These are phyloP conservation scores for Veloboletus limbatus DNA, from an alignment of 1,284 basidiomycete genomes.

Conservation along the genomic window DNA sequence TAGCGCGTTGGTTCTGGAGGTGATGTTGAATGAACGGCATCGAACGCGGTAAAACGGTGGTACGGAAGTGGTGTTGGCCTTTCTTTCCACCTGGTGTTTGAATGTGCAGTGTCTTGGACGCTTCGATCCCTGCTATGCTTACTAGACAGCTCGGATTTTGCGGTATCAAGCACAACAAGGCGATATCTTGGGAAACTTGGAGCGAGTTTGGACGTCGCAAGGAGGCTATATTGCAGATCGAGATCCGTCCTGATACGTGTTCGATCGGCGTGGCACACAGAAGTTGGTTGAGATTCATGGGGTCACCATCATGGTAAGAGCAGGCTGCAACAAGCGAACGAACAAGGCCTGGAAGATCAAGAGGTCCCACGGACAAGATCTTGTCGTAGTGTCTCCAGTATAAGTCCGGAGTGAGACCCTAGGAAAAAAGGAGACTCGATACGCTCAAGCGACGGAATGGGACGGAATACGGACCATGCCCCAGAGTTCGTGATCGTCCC, in stretches of 20 bases:
- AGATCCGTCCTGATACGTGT: constrained; percentile 39
- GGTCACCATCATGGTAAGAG: neutral
- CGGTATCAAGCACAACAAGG: constrained; percentile 21
- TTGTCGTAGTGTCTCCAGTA: constrained; percentile 64
- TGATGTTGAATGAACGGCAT: constrained; percentile 46
- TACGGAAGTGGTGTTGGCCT: constrained; percentile 50
- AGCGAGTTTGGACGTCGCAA: constrained; percentile 17
- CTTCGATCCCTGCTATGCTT: neutral
- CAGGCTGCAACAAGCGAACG: constrained; percentile 38
- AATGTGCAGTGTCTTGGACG: constrained; percentile 29
- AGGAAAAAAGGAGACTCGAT: neutral
- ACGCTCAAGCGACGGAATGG: neutral
- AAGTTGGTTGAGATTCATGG: neutral
- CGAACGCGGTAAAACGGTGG: constrained; percentile 46
- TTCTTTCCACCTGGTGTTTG: constrained; percentile 47
- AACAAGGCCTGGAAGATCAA: constrained; percentile 50
- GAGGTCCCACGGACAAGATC: constrained; percentile 49
- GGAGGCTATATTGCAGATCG: constrained; percentile 36
- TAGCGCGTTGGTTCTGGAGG: constrained; percentile 35
- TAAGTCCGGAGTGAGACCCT: constrained; percentile 70
- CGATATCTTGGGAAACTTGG: constrained; percentile 2
- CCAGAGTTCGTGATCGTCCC: constrained; percentile 89
- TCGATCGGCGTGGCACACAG: constrained; percentile 28
- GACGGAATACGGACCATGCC: constrained; percentile 52
- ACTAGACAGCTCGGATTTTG: neutral